Percentiles rank a stretch among this genome's conserved stretches.
Conservation (phyloP, 2,329 filamentous ascomycete species). For the Pseudogymnoascus sp. region DNA sequence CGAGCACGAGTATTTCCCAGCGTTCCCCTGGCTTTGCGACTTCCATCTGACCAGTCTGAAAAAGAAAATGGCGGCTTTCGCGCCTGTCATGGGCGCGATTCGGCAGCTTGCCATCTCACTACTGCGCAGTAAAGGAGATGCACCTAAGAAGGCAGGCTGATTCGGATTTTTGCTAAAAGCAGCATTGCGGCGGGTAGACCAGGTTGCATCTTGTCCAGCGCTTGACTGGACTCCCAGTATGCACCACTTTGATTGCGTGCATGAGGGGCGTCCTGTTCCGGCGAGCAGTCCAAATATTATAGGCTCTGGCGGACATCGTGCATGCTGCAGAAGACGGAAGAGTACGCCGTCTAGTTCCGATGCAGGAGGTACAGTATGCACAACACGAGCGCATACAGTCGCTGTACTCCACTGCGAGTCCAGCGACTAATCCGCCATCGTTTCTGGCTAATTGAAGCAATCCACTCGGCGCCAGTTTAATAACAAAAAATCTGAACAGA, state of each 20-base stretch:
- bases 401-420: slow-evolving; percentile 5
- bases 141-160: not conserved
- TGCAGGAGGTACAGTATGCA: slow-evolving; percentile 11
- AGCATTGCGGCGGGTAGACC: slow-evolving; percentile 8
- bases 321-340: slow-evolving; percentile 11
- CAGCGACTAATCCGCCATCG: not conserved
- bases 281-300: not conserved
- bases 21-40: not conserved
- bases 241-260: slow-evolving; percentile 11
- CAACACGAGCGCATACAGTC: slow-evolving; percentile 5
- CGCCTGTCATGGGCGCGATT: not conserved
- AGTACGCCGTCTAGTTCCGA: slow-evolving; percentile 10
- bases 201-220: slow-evolving; percentile 1
- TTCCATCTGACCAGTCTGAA: not conserved
- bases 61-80: not conserved
- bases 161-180: slow-evolving; percentile 2
- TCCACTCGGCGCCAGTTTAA: not conserved
- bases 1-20: not conserved
- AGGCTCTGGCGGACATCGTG: not conserved
- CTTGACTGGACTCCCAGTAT: slow-evolving; percentile 6
- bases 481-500: not conserved
- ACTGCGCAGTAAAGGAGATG: slow-evolving; percentile 7
- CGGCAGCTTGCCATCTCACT: not conserved
- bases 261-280: not conserved
- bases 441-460: not conserved